phyloP scores from a whole-genome alignment of 108 stramenopile species.

The Nannochloropsis granulata region DNA sequence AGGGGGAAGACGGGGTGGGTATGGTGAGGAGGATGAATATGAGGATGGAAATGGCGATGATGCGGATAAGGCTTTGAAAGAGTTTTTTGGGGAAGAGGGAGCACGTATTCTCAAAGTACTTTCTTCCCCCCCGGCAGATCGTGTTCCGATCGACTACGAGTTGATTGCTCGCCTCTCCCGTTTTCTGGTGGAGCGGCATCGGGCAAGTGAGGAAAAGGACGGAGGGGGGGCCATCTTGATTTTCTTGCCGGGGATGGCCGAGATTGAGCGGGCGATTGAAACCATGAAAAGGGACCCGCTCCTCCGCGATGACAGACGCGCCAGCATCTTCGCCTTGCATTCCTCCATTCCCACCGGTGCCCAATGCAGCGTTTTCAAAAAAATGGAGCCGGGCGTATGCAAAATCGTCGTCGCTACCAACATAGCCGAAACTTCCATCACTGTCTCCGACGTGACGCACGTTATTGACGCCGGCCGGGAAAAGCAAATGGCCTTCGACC shows the following conservation, averaged over 20 bases:
- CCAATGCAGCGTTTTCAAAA: constrained; percentile 65
- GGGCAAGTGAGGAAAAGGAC: constrained; percentile 41
- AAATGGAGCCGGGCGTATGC: constrained; percentile 46
- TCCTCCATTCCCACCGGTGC: constrained; percentile 70
- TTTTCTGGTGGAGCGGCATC: background rate
- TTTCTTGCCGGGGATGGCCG: constrained; percentile 75
- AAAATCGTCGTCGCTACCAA: constrained; percentile 89
- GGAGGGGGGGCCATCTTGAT: constrained; percentile 66
- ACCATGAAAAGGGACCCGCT: background rate
- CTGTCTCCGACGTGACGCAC: constrained; percentile 79
- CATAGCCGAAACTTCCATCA: constrained; percentile 84
- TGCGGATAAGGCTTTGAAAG: background rate
- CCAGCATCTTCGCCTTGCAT: constrained; percentile 42
- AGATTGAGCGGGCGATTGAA: constrained; percentile 43
- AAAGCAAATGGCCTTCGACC: constrained; percentile 58
- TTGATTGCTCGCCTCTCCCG: constrained; percentile 43
- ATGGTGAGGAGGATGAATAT: constrained; percentile 47
- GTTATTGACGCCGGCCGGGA: constrained; percentile 68
- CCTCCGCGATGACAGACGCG: background rate
- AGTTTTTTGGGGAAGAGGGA: background rate
- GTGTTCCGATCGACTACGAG: constrained; percentile 20
- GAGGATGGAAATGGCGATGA: constrained; percentile 29
- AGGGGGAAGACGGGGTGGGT: background rate
- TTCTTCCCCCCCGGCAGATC: background rate
- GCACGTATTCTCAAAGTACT: background rate